A percentile compares a stretch with the other conserved stretches of the same genome.
Conservation (phyloP, 352 stramenopile genomes). For the Hyaloperonospora brassicae region DNA sequence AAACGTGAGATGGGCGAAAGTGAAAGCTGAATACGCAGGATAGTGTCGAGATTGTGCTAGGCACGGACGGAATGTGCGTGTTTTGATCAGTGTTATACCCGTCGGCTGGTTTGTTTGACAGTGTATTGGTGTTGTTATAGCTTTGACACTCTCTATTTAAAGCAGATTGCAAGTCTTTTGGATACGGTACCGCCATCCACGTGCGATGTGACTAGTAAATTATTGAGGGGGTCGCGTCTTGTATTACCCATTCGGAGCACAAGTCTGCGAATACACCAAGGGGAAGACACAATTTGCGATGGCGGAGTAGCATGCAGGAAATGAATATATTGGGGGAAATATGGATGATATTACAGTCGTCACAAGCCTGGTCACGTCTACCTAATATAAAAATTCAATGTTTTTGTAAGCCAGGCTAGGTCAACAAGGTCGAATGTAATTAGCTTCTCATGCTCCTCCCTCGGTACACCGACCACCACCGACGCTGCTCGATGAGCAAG, state of each 20-base stretch:
- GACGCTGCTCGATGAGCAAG: too few relatives aligned
- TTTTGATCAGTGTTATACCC: background rate
- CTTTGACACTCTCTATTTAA: constrained; percentile 92
- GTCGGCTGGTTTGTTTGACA: too few relatives aligned
- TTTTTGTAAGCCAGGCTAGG: too few relatives aligned
- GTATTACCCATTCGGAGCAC: constrained; percentile 72
- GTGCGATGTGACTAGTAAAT: constrained; percentile 39
- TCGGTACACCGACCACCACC: too few relatives aligned
- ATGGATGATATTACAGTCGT: constrained; percentile 89
- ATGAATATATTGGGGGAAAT: constrained; percentile 80
- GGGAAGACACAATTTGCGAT: constrained; percentile 68
- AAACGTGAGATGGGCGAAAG: constrained; percentile 86
- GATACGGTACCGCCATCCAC: constrained; percentile 52
- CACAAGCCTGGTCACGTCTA: constrained; percentile 63
- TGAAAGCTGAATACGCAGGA: constrained; percentile 76
- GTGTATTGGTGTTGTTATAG: too few relatives aligned
- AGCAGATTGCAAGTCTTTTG: constrained; percentile 68
- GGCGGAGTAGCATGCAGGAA: constrained; percentile 58
- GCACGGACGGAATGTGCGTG: constrained; percentile 89
- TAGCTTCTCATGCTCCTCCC: too few relatives aligned
- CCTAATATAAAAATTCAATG: too few relatives aligned
- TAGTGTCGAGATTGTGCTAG: constrained; percentile 90
- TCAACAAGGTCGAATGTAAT: too few relatives aligned
- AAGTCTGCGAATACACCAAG: constrained; percentile 68
- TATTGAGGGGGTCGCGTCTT: constrained; percentile 74